Evolutionary conservation across 345 rosid species (phyloP), one percentile per base, ranked within the genome.

Genomic region (Anastatica hierochuntica): DNA sequence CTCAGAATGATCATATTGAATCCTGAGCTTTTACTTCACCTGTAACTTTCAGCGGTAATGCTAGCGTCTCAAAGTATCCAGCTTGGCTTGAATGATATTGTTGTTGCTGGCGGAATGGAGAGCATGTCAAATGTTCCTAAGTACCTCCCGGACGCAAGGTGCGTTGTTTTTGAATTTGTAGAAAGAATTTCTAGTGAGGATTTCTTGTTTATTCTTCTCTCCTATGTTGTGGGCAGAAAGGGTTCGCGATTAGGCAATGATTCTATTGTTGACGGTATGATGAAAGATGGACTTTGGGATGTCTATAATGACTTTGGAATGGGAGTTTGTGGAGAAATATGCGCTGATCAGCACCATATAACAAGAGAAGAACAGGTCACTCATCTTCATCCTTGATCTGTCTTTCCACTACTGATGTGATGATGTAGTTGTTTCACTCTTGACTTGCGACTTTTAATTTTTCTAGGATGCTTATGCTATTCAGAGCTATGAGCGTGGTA

Each of bases 281-380:
- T 82, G 53, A 85, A 88, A 76, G 98, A 92, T 69, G 98, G 98
- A 19, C 73, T 92, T 44, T 92, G 98, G 98, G 98, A 92, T 74
- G 97, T 92, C 17, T 92, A 81, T 65, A 92, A 92, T 49, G 83
- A 92, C 64, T 77, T 76, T 70, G 94, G 78, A 14, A 92, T 88
- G 94, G 96, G 98, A 64, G 76, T 76, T 30, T 87, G 95, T 55
- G 98, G 76, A 39, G 98, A 92, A 74, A 62, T 92, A 56, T 92
- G 98, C 65, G 95, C 98, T 47, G 84, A 81, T 27, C 79, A 76
- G 36, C 75, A 81, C 73, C 51, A 21, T 13, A 74, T 92, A 17
- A 53, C 88, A 31, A 82, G 88, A 70, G 90, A 88, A 53, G 80
- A 83, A 61, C 96, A 92, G 95, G 98, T 90, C 60, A 19, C 58